Percentiles rank a stretch among this genome's conserved stretches.
phyloP scores from a whole-genome alignment of 805 yeast species.

The Suhomyces sp. region DNA sequence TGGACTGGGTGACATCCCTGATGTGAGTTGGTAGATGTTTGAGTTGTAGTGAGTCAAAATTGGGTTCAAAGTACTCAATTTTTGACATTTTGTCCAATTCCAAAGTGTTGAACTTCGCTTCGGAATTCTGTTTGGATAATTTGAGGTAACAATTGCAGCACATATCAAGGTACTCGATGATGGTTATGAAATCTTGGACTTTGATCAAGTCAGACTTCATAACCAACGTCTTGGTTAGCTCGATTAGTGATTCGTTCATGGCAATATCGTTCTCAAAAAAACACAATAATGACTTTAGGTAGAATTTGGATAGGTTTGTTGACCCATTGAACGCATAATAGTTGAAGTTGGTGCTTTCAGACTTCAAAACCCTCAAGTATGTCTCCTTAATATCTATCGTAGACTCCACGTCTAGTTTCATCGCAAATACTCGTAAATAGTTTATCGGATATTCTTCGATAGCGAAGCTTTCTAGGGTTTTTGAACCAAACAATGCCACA shows the following conservation, averaged over 20 bases:
- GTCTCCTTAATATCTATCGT: neutral
- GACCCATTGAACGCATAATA: neutral
- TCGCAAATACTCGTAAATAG: conserved; percentile 13
- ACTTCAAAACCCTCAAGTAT: neutral
- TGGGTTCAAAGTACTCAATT: neutral
- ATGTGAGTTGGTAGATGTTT: neutral
- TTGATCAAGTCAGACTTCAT: conserved; percentile 9
- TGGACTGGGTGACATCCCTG: neutral
- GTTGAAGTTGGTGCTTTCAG: neutral
- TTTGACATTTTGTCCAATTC: neutral
- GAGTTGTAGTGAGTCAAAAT: neutral
- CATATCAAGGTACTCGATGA: conserved; percentile 15
- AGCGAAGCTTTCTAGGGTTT: neutral
- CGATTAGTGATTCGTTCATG: conserved; percentile 10
- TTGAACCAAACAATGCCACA: neutral
- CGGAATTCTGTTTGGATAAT: neutral
- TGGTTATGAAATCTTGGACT: conserved; percentile 5
- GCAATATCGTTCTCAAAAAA: conserved; percentile 16
- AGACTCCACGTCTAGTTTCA: conserved; percentile 10
- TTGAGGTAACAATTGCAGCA: conserved; percentile 6
- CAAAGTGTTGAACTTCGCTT: neutral
- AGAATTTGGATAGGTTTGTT: neutral
- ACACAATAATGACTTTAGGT: conserved; percentile 3
- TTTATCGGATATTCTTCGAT: neutral
- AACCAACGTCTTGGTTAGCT: conserved; percentile 4